A percentile compares a stretch with the other conserved stretches of the same genome.
phyloP scores from a whole-genome alignment of 2,329 filamentous ascomycete genomes.

The Fusarium guadeloupense region DNA sequence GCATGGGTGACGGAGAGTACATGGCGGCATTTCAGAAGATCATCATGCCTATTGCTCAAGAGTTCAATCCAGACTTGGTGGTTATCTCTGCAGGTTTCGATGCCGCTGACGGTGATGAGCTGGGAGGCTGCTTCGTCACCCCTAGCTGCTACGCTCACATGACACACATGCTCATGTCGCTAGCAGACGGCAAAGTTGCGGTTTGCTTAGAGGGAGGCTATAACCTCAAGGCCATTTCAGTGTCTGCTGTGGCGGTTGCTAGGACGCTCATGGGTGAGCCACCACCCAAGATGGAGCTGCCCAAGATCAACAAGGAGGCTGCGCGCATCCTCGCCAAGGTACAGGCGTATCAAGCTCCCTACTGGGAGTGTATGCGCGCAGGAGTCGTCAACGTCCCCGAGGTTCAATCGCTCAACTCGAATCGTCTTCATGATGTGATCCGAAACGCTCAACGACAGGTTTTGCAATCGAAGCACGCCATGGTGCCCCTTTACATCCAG shows the following conservation, averaged over 20 bases:
- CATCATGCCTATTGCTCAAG: slow-evolving; percentile 93
- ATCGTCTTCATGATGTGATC: slow-evolving; percentile 81
- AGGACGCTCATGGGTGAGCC: slow-evolving; percentile 95
- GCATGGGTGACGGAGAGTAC: slow-evolving; percentile 97
- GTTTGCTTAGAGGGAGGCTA: slow-evolving; percentile 97
- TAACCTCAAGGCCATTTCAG: slow-evolving; percentile 90
- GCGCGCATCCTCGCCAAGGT: slow-evolving; percentile 66
- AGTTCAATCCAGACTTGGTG: slow-evolving; percentile 93
- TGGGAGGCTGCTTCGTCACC: slow-evolving; percentile 92
- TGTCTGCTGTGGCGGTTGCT: slow-evolving; percentile 90
- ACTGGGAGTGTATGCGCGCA: slow-evolving; percentile 90
- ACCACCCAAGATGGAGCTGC: slow-evolving; percentile 69
- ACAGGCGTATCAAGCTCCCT: slow-evolving; percentile 70
- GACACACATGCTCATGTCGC: slow-evolving; percentile 98
- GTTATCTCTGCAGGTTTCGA: slow-evolving; percentile 97
- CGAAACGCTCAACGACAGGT: slow-evolving; percentile 78
- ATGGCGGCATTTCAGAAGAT: slow-evolving; percentile 95
- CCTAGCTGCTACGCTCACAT: slow-evolving; percentile 95
- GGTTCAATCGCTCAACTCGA: slow-evolving; percentile 61
- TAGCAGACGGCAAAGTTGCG: slow-evolving; percentile 87
- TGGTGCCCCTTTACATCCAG: slow-evolving; percentile 84
- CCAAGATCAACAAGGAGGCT: slow-evolving; percentile 67
- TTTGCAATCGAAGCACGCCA: slow-evolving; percentile 76
- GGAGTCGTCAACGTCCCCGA: slow-evolving; percentile 65
- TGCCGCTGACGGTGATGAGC: slow-evolving; percentile 89